Evolutionary conservation across 23 red algal genomes (phyloP).

Genomic region (Gracilaria domingensis): DNA sequence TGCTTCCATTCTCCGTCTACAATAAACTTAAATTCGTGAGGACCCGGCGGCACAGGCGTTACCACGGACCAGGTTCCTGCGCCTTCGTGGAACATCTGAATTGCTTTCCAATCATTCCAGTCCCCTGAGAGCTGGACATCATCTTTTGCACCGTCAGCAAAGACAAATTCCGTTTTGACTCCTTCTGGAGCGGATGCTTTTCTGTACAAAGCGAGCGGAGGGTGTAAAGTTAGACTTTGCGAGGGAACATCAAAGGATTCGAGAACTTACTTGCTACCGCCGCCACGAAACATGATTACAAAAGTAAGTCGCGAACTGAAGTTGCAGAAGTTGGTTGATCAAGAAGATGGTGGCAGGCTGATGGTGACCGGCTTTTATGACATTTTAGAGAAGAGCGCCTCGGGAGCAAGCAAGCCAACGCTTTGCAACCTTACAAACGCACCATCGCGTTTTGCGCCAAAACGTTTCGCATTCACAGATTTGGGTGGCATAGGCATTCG

Average conservation of each 20-base stretch:
- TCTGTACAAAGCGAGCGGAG: not conserved
- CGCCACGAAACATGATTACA: slow-evolving; percentile 22
- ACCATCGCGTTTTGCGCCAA: not conserved
- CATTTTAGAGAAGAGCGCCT: not conserved
- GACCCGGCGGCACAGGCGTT: slow-evolving; percentile 87
- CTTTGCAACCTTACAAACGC: not conserved
- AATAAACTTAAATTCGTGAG: slow-evolving; percentile 97
- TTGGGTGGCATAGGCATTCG: not conserved
- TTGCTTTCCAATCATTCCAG: slow-evolving; percentile 97
- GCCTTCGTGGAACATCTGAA: slow-evolving; percentile 96
- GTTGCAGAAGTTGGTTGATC: no score
- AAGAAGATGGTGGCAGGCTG: not conserved
- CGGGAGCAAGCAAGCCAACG: not conserved
- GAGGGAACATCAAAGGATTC: not conserved
- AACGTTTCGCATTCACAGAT: not conserved
- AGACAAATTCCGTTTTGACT: slow-evolving; percentile 94
- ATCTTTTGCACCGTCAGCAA: slow-evolving; percentile 90
- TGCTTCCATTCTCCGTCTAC: slow-evolving; percentile 97
- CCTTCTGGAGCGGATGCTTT: slow-evolving; percentile 60
- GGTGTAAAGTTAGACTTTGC: not conserved
- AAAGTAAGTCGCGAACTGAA: not conserved
- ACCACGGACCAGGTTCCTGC: slow-evolving; percentile 95
- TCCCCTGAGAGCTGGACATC: slow-evolving; percentile 94
- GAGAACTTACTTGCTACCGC: slow-evolving; percentile 31
- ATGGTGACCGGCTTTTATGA: not conserved